Percentiles rank a stretch among this genome's conserved stretches.
Conservation (phyloP, 2,329 filamentous ascomycete species). For the Endocalyx cinctus region DNA sequence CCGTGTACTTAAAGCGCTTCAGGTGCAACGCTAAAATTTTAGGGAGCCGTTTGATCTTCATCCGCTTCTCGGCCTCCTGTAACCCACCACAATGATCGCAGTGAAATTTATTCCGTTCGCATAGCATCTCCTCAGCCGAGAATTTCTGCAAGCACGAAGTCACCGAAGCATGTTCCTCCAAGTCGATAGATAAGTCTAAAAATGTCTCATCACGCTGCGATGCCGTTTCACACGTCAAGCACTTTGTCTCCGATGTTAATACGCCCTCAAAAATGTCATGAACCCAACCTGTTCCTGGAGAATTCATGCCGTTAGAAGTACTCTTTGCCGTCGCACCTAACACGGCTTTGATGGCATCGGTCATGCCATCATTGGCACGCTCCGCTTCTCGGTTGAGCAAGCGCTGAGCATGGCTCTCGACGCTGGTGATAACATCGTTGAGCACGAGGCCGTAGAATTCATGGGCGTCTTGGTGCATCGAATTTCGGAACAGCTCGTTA, state of each 20-base stretch:
- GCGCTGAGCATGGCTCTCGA: constrained; percentile 78
- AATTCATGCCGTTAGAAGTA: constrained; percentile 39
- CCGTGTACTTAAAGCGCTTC: constrained; percentile 97
- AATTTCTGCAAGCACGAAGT: constrained; percentile 94
- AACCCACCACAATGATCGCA: constrained; percentile 95
- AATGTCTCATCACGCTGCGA: constrained; percentile 96
- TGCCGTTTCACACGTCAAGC: constrained; percentile 90
- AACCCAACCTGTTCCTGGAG: constrained; percentile 77
- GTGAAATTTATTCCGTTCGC: constrained; percentile 97
- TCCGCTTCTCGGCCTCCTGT: constrained; percentile 96
- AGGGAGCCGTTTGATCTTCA: constrained; percentile 96
- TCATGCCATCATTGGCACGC: constrained; percentile 37
- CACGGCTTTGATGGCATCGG: constrained; percentile 46
- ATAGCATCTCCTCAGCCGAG: constrained; percentile 97
- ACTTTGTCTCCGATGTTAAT: constrained; percentile 92
- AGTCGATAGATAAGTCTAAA: constrained; percentile 89
- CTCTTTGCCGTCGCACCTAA: constrained; percentile 33
- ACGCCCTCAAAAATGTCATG: constrained; percentile 96
- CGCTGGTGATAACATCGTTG: constrained; percentile 93
- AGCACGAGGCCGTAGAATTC: constrained; percentile 92
- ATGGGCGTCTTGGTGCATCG: constrained; percentile 98
- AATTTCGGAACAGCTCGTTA: constrained; percentile 94
- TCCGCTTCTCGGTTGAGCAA: constrained; percentile 46
- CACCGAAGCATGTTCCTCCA: constrained; percentile 92
- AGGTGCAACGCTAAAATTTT: constrained; percentile 88